Percentiles rank a stretch among this genome's conserved stretches.
Conservation (phyloP, 441 rosid genomes). For the Adansonia gregorii region DNA sequence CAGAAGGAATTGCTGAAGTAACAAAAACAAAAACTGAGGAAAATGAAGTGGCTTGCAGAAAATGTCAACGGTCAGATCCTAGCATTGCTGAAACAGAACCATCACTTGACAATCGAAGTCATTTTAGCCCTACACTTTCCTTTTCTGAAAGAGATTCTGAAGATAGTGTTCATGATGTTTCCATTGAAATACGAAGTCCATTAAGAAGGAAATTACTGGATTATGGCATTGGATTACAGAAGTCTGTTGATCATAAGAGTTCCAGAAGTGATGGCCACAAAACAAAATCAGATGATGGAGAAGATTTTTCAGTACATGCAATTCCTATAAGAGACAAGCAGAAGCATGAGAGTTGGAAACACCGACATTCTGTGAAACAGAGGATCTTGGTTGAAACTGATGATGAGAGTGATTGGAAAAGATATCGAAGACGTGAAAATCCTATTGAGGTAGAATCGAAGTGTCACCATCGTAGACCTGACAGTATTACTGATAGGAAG, state of each 20-base stretch:
- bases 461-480: constrained; percentile 28
- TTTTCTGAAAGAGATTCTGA: constrained; percentile 46
- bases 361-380: constrained; percentile 29
- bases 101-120: constrained; percentile 44
- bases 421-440: constrained; percentile 31
- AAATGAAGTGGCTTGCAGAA: constrained; percentile 37
- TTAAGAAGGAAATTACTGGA: constrained; percentile 31
- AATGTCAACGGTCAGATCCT: constrained; percentile 35
- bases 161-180: constrained; percentile 36
- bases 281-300: constrained; percentile 30
- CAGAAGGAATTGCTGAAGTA: constrained; percentile 40
- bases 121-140: constrained; percentile 46
- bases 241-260: constrained; percentile 34
- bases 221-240: constrained; percentile 36
- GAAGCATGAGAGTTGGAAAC: constrained; percentile 35
- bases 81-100: constrained; percentile 41
- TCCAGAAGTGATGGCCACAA: constrained; percentile 29
- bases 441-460: constrained; percentile 32
- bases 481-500: constrained; percentile 21
- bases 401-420: constrained; percentile 34
- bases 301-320: constrained; percentile 31
- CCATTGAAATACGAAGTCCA: constrained; percentile 32
- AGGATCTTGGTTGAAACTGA: constrained; percentile 27
- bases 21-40: constrained; percentile 35
- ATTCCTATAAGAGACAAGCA: constrained; percentile 30